These are phyloP conservation scores for Hanseniaspora meyeri DNA, from an alignment of 805 yeast genomes.

Conservation along the genomic window DNA sequence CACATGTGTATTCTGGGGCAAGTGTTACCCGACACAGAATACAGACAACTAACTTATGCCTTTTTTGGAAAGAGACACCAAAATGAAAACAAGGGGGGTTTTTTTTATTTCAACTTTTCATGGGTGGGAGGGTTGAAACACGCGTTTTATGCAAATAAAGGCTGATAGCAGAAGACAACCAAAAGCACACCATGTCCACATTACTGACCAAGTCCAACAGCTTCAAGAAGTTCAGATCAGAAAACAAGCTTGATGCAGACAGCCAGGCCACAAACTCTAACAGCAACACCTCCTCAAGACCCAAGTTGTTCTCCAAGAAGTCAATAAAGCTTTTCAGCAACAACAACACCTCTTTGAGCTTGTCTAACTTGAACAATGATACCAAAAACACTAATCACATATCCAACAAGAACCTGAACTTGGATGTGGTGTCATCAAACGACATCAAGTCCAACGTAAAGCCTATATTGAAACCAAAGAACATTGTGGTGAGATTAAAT, in stretches of 20 bases:
- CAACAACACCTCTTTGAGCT: not conserved
- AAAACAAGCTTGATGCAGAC: not conserved
- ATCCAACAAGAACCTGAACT: not conserved
- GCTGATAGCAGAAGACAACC: too few relatives aligned
- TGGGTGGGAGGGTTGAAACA: too few relatives aligned
- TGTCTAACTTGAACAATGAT: not conserved
- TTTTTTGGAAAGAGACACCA: too few relatives aligned
- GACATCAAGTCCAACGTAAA: not conserved
- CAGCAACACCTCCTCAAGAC: not conserved
- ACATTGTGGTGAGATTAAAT: constrained; percentile 9
- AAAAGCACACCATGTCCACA: not conserved
- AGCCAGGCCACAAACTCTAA: not conserved
- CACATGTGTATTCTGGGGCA: too few relatives aligned
- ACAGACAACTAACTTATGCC: too few relatives aligned
- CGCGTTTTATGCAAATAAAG: too few relatives aligned
- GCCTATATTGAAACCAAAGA: not conserved
- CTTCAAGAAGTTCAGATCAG: constrained; percentile 8
- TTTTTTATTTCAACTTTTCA: too few relatives aligned
- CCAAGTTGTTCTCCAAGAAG: constrained; percentile 9
- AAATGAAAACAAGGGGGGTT: too few relatives aligned
- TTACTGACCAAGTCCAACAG: constrained; percentile 3
- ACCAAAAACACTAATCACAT: not conserved
- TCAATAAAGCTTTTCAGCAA: constrained; percentile 4
- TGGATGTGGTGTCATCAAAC: not conserved
- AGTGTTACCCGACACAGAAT: too few relatives aligned